Percentiles rank a stretch among this genome's conserved stretches.
Conservation (phyloP, 148 eudicot genomes). For the Rhododendron molle region DNA sequence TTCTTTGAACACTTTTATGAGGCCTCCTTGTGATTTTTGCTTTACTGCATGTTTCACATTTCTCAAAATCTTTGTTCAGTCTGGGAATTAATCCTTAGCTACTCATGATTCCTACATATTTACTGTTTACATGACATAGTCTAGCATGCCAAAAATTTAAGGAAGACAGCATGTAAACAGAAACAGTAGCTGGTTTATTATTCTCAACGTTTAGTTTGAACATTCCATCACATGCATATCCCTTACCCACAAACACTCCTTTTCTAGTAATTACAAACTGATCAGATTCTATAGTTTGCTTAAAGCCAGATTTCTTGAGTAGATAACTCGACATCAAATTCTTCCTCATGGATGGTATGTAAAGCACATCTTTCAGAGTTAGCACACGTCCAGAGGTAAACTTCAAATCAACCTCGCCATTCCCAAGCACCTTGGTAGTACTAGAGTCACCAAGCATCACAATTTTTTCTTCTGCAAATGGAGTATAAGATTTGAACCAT, state of each 20-base stretch:
- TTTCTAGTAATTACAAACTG: neutral
- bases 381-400: too few species aligned
- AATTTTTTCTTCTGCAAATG: neutral
- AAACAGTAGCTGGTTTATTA: neutral
- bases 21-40: neutral
- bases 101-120: neutral
- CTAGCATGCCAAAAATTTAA: neutral
- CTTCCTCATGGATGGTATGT: neutral
- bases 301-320: neutral
- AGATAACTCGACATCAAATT: neutral
- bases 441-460: neutral
- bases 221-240: neutral
- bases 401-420: too few species aligned
- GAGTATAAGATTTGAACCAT: neutral
- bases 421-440: neutral
- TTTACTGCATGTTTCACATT: neutral
- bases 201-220: neutral
- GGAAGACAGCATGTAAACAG: too few species aligned
- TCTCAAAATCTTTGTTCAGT: neutral
- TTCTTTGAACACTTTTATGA: neutral
- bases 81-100: neutral
- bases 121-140: neutral
- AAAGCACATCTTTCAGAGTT: too few species aligned
- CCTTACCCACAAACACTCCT: neutral
- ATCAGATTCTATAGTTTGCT: neutral